Conservation (phyloP, 2,329 filamentous ascomycete genomes). For the Ceratocystis cubensis region DNA sequence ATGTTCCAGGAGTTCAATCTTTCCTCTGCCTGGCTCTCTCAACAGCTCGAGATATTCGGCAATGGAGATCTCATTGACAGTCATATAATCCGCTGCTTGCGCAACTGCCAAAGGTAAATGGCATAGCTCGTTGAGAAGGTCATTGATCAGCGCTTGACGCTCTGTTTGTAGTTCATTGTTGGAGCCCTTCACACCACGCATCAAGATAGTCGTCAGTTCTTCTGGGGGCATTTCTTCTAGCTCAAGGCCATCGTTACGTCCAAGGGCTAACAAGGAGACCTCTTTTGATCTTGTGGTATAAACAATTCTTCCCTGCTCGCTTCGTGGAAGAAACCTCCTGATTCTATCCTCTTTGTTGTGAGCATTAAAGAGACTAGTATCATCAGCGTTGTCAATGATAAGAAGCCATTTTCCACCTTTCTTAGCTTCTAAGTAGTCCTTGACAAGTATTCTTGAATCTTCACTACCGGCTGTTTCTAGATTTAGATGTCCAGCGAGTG, state of each 20-base stretch:
- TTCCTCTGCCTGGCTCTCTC: background rate
- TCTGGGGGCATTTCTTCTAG: background rate
- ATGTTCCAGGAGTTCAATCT: background rate
- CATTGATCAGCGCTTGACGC: background rate
- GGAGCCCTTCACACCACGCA: no score
- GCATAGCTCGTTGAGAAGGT: background rate
- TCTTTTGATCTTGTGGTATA: constrained; percentile 11
- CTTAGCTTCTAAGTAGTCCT: constrained; percentile 21
- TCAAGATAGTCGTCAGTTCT: background rate
- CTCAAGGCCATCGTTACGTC: no score
- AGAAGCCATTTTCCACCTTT: constrained; percentile 24
- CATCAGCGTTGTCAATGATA: constrained; percentile 25
- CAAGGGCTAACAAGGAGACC: background rate
- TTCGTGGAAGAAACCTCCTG: constrained; percentile 26
- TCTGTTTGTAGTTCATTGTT: no score
- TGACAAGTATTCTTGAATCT: constrained; percentile 18
- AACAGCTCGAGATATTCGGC: background rate
- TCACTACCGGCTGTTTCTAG: background rate
- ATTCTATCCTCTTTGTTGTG: background rate
- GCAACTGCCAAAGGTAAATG: constrained; percentile 22
- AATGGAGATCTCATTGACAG: background rate
- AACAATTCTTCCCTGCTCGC: constrained; percentile 11
- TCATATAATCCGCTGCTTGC: constrained; percentile 22
- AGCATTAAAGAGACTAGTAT: constrained; percentile 4
- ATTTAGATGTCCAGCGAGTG: background rate